These are phyloP conservation scores for Fusarium paranaense DNA, from an alignment of 2,329 filamentous ascomycete species.

Conservation along the genomic window DNA sequence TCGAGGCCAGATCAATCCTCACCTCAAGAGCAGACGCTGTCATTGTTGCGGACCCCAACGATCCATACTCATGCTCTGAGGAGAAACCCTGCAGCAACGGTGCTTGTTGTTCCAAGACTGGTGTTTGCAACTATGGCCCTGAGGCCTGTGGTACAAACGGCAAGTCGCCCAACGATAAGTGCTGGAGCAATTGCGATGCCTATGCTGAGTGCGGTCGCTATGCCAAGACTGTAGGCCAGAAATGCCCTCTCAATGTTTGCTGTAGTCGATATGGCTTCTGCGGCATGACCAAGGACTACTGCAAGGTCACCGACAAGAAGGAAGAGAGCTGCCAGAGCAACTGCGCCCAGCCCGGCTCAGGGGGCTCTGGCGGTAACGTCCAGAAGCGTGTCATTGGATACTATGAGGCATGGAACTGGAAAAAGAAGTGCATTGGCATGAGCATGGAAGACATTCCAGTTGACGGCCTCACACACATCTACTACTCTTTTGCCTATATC, in stretches of 20 bases:
- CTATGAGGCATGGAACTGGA: slow-evolving; percentile 31
- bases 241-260: not conserved
- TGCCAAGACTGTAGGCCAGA: not conserved
- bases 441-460: slow-evolving; percentile 32
- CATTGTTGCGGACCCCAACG: not conserved
- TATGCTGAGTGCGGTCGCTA: not conserved
- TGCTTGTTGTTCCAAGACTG: not conserved
- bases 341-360: not conserved
- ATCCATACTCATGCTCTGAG: slow-evolving; percentile 3
- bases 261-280: not conserved
- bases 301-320: not conserved
- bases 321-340: not conserved
- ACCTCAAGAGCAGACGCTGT: not conserved
- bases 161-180: not conserved
- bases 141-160: not conserved
- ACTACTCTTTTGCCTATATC: slow-evolving; percentile 51
- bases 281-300: not conserved
- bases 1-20: not conserved
- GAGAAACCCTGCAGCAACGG: not conserved
- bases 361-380: not conserved
- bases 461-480: slow-evolving; percentile 40
- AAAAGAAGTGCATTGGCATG: slow-evolving; percentile 18
- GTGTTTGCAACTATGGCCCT: not conserved
- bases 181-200: not conserved
- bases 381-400: not conserved